Evolutionary conservation across 176 grass and related monocot genomes (phyloP).

Genomic region (Oryza glaberrima): DNA sequence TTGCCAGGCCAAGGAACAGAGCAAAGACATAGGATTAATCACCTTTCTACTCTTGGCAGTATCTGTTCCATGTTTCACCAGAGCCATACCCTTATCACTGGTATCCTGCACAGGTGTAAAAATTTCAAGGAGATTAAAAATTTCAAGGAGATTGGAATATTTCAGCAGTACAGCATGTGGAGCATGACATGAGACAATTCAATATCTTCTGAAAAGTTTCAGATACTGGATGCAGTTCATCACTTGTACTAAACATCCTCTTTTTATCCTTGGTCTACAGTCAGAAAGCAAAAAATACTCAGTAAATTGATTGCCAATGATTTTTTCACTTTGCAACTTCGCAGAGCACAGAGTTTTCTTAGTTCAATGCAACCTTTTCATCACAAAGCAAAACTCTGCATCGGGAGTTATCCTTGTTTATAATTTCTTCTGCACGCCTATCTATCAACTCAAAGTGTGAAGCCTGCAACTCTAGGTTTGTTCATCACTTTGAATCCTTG

Average conservation of each 20-base stretch:
- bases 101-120: conserved; percentile 59
- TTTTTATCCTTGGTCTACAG: conserved; percentile 63
- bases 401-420: conserved; percentile 73
- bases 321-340: neutral
- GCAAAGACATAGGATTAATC: neutral
- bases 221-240: conserved; percentile 53
- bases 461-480: too few species aligned
- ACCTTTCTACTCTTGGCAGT: conserved; percentile 64
- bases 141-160: conserved; percentile 5
- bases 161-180: neutral
- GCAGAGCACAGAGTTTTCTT: neutral
- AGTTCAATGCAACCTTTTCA: conserved; percentile 58
- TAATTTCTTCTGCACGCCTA: too few species aligned
- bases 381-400: conserved; percentile 69
- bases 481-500: neutral
- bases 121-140: conserved; percentile 9
- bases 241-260: conserved; percentile 67
- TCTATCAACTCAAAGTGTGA: too few species aligned
- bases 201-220: conserved; percentile 64
- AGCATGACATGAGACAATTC: neutral
- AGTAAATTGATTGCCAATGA: neutral
- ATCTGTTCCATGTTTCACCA: conserved; percentile 68
- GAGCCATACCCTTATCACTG: conserved; percentile 50
- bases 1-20: neutral
- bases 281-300: neutral